Evolutionary conservation across 2,329 filamentous ascomycete genomes (phyloP), one percentile per base, ranked within the genome.

Genomic region (Sclerotinia trifoliorum): DNA sequence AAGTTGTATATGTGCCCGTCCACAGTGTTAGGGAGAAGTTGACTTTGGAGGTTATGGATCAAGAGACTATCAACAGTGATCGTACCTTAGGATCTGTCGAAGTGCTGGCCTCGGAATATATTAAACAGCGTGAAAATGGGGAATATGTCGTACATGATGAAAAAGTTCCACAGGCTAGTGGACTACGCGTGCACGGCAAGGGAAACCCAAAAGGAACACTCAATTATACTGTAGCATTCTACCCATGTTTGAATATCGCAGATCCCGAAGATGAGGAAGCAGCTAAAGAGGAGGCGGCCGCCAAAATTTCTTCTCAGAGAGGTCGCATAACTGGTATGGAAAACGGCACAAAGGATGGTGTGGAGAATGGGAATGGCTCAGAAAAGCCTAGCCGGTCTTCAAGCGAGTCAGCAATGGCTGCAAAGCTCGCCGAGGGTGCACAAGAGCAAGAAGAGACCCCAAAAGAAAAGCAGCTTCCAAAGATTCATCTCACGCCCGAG

Each of bases 11-110:
- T 77, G 85, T 99, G 0, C 94, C 96, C 1, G 86, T 99, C 68
- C 94, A 97, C 78, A 93, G 90, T 8, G 75, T 86, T 19, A 90
- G 92, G 44, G 95, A 99, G 78, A 93, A 91, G 76, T 83, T 99
- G 42, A 88, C 89, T 0, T 81, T 99, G 24, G 95, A 99, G 79
- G 93, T 98, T 72, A 97, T 99, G 94, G 95, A 99, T 75, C 88
- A 95, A 70, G 95, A 99, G 80, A 94, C 89, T 74, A 85, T 98
- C 76, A 92, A 92, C 75, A 95, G 93, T 78, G 95, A 99, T 78
- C 90, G 95, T 68, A 91, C 91, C 54, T 85, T 99, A 46, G 95
- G 95, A 65, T 84, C 90, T 66, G 81, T 95, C 24, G 94, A 98
- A 73, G 80, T 97, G 35, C 83, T 86, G 65, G 89, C 90, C 11